Evolutionary conservation across 2,329 filamentous ascomycete genomes (phyloP), one percentile per base, ranked within the genome.

Genomic region (Dactylonectria estremocensis): DNA sequence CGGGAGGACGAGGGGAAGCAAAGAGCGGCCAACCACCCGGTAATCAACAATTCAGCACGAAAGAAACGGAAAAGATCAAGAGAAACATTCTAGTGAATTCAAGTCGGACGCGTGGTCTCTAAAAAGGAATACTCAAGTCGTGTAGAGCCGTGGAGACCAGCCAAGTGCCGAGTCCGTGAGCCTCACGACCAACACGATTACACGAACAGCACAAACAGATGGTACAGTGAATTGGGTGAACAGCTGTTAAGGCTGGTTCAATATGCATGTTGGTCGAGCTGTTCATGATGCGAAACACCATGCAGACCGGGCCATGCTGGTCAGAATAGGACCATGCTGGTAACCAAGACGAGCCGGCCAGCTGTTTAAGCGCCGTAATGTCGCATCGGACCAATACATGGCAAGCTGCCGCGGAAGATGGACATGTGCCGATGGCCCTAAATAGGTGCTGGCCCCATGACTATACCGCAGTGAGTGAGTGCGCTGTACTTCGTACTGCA

Each of bases 241-340:
- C 1, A 9, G 28, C 22, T 71, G 72, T 74, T 74, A 74, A 61
- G 50, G 28, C 22, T 37, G 24, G 14, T 56, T 59, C 55, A 48
- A 35, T 66, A 58, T 71, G 72, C 69, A 74, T 37, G 71, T 71
- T 74, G 67, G 72, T 70, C 8, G 2, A 40, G 35, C 35, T 43
- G 31, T 59, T 59, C 49, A 11, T 65, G 43, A 64, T 50, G 52
- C 64, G 71, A 75, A 74, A 74, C 71, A n/a, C n/a, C 31, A 57
- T 33, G 58, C 49, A 54, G n/a, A 35, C 31, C 22, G 14, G 50
- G 6, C 10, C n/a, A 43, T 58, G 55, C 35, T n/a, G 33, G 20
- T 5, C 33, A 48, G 18, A n/a, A 33, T 20, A n/a, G 35, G 53
- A 7, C 45, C 11, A 49, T 28, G 24, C 24, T 28, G 7, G 24